phyloP scores from a whole-genome alignment of 169 alveolate species.

The Amoebophrya sp. region DNA sequence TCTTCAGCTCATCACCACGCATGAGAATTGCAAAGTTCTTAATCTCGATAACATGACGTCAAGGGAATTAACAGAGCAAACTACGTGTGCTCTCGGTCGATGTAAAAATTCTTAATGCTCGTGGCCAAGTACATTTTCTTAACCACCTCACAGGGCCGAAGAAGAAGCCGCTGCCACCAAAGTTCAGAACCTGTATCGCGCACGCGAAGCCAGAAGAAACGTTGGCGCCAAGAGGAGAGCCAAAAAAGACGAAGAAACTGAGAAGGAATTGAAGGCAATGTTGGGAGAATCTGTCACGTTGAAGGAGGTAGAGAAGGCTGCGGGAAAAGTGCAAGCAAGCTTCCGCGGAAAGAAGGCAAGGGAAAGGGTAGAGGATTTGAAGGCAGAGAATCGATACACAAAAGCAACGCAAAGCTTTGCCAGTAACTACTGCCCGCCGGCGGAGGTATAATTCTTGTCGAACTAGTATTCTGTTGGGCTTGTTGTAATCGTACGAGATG shows the following conservation, averaged over 20 bases:
- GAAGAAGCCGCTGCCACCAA: conserved; percentile 18
- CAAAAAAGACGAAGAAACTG: neutral
- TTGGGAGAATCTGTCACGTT: neutral
- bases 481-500: too few relatives aligned
- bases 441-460: too few relatives aligned
- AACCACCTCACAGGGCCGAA: neutral
- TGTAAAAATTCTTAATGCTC: neutral
- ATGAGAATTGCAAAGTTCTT: too few relatives aligned
- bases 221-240: neutral
- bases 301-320: conserved; percentile 5
- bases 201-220: neutral
- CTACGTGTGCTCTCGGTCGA: too few relatives aligned
- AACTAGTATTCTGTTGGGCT: too few relatives aligned
- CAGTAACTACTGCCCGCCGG: neutral
- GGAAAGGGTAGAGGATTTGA: neutral
- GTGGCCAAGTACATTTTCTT: neutral
- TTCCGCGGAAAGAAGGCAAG: neutral
- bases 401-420: neutral
- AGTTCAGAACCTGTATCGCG: conserved; percentile 14
- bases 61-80: too few relatives aligned
- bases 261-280: neutral
- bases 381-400: neutral
- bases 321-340: neutral
- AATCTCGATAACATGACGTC: too few relatives aligned
- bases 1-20: too few relatives aligned